Evolutionary conservation across 106 monocot genomes (phyloP), one percentile per base, ranked within the genome.

Genomic region (Platanthera zijinensis): DNA sequence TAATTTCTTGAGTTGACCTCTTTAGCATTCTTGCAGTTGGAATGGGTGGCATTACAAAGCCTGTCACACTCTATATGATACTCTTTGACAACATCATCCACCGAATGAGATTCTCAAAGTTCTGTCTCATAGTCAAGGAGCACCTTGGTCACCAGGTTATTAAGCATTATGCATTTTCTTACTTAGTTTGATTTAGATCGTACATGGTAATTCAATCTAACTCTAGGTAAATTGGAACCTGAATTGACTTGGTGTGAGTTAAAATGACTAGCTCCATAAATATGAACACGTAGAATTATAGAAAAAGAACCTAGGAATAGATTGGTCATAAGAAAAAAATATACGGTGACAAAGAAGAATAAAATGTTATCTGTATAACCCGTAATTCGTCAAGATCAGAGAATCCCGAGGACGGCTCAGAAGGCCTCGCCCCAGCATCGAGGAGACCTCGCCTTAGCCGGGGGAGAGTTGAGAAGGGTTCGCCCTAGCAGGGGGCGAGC

Each of bases 31-130:
- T 28, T 64, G 69, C 69, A 82, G 83, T n/a, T 76, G 85, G 75
- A 47, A 30, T 46, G 74, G 85, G 79, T 30, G 71, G 12, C 6
- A 50, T 11, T 62, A 72, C 39, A 28, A 88, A 59, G 80, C 72
- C 81, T 11, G 71, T 83, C 50, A 90, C 90, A 6, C 83, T 77
- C 25, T 99, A 99, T 77, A 80, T 84, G 85, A 88, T 76, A 14
- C 48, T 94, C 19, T 88, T 94, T 21, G 90, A 99, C 75, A 88
- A 92, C 72, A 87, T 99, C 54, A 74, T 94, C 66, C 92, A 92
- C 50, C 86, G 94, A 12, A 51, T 92, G 84, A 86, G 99, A 5
- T 99, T 99, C 76, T 28, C 83, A 10, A 94, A 99, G 82, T 99
- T 94, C 80, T 49, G 86, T 50, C 57, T 51, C 1, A 61, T 92